Conservation (phyloP, 352 stramenopile species). For the Phytophthora sp. region DNA sequence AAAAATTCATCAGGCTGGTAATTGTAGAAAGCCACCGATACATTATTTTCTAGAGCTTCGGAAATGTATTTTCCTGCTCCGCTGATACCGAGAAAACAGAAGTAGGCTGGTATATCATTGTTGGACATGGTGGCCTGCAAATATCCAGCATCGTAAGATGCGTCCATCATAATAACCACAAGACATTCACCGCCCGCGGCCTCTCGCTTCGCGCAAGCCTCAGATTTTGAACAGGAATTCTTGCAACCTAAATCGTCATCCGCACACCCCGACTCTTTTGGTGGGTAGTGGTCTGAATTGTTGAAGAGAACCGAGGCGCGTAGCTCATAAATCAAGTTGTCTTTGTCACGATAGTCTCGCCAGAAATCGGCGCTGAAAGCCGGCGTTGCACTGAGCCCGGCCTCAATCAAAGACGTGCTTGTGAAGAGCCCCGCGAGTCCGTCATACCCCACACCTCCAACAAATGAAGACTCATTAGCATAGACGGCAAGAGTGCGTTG, state of each 20-base stretch:
- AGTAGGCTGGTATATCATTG: constrained; percentile 44
- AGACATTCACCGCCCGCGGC: constrained; percentile 39
- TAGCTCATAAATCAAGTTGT: constrained; percentile 35
- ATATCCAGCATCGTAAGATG: constrained; percentile 42
- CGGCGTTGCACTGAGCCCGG: constrained; percentile 29
- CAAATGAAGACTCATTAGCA: constrained; percentile 41
- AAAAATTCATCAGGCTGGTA: constrained; percentile 59
- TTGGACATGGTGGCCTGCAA: constrained; percentile 48
- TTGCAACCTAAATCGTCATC: constrained; percentile 44
- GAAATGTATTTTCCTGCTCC: constrained; percentile 27
- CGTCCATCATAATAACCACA: constrained; percentile 49
- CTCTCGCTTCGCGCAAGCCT: constrained; percentile 44
- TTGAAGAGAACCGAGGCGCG: constrained; percentile 28
- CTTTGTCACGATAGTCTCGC: constrained; percentile 44
- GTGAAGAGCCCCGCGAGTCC: constrained; percentile 48
- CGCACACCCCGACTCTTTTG: constrained; percentile 18
- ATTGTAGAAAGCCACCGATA: constrained; percentile 52
- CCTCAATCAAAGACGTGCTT: constrained; percentile 37
- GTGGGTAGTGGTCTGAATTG: constrained; percentile 34
- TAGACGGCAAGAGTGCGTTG: constrained; percentile 16
- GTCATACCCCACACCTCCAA: constrained; percentile 47
- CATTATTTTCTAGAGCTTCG: constrained; percentile 32
- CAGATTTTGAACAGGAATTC: constrained; percentile 50
- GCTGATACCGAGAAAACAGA: constrained; percentile 46
- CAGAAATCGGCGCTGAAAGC: constrained; percentile 55